These are phyloP conservation scores for Fusarium mangiferae DNA, from an alignment of 2,329 filamentous ascomycete genomes.

Conservation along the genomic window DNA sequence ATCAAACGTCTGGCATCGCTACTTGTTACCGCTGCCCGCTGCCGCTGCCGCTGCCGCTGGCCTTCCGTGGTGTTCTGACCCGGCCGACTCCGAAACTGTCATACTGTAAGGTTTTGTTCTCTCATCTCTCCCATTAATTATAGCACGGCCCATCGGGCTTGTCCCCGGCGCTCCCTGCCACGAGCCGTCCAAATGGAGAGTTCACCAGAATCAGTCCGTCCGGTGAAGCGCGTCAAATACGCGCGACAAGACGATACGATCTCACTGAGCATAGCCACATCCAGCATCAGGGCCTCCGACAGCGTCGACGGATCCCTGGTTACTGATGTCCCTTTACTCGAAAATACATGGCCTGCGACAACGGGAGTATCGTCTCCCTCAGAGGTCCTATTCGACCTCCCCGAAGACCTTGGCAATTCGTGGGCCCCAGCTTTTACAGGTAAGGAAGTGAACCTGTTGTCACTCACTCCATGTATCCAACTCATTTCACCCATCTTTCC, in stretches of 20 bases:
- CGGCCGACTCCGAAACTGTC: conserved; percentile 39
- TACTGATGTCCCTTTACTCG: conserved; percentile 32
- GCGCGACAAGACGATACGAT: conserved; percentile 30
- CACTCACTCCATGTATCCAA: conserved; percentile 3
- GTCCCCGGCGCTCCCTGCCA: conserved; percentile 21
- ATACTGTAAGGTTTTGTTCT: conserved; percentile 33
- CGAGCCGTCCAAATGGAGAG: conserved; percentile 40
- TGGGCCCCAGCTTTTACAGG: conserved; percentile 37
- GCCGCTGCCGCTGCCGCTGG: neutral
- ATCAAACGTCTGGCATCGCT: conserved; percentile 28
- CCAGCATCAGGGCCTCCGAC: conserved; percentile 18
- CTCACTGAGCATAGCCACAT: conserved; percentile 25
- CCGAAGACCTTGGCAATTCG: conserved; percentile 30
- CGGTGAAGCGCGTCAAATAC: conserved; percentile 45
- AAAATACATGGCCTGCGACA: conserved; percentile 31
- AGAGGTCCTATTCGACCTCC: conserved; percentile 32
- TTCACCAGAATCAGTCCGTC: conserved; percentile 40
- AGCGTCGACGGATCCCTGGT: conserved; percentile 20
- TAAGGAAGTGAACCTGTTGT: conserved; percentile 35
- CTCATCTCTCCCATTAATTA: conserved; percentile 36
- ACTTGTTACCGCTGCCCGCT: conserved; percentile 22
- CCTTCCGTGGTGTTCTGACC: conserved; percentile 28
- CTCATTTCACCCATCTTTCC: neutral
- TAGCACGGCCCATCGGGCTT: conserved; percentile 31
- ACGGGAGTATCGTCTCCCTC: conserved; percentile 36